A percentile compares a stretch with the other conserved stretches of the same genome.
phyloP scores from a whole-genome alignment of 2,329 filamentous ascomycete genomes.

The Penicillium sp. region DNA sequence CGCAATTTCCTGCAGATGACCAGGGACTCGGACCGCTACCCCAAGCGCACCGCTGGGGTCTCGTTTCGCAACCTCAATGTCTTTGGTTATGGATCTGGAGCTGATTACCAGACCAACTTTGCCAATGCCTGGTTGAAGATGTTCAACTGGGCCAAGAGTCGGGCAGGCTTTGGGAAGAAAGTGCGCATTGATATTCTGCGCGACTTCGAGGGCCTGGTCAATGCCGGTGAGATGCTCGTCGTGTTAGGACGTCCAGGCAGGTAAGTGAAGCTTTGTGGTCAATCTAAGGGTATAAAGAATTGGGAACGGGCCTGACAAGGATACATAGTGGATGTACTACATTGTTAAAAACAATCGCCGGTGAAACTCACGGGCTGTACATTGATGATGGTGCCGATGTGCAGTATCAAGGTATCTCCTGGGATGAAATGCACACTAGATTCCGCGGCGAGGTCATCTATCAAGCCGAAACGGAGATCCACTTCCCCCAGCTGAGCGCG shows the following conservation, averaged over 20 bases:
- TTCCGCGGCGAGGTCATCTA: slow-evolving; percentile 88
- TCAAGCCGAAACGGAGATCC: slow-evolving; percentile 79
- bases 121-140: slow-evolving; percentile 48
- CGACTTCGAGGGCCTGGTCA: slow-evolving; percentile 66
- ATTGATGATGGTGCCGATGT: slow-evolving; percentile 72
- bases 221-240: slow-evolving; percentile 59
- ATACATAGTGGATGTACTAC: slow-evolving; percentile 67
- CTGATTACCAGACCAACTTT: slow-evolving; percentile 52
- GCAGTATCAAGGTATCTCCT: slow-evolving; percentile 72
- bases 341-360: slow-evolving; percentile 80
- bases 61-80: slow-evolving; percentile 51
- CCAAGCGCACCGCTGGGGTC: slow-evolving; percentile 42
- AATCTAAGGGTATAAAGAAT: not conserved
- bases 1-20: slow-evolving; percentile 43
- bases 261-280: slow-evolving; percentile 20
- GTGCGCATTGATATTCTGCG: slow-evolving; percentile 62
- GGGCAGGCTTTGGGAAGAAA: slow-evolving; percentile 37
- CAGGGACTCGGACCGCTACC: slow-evolving; percentile 37
- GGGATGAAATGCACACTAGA: slow-evolving; percentile 72
- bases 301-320: slow-evolving; percentile 1
- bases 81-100: slow-evolving; percentile 48
- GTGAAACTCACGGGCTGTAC: slow-evolving; percentile 79
- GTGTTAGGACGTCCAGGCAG: slow-evolving; percentile 56
- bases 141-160: slow-evolving; percentile 30
- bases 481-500: slow-evolving; percentile 76